phyloP scores from a whole-genome alignment of 495 filamentous ascomycete genomes.

The Penicillium arizonense region DNA sequence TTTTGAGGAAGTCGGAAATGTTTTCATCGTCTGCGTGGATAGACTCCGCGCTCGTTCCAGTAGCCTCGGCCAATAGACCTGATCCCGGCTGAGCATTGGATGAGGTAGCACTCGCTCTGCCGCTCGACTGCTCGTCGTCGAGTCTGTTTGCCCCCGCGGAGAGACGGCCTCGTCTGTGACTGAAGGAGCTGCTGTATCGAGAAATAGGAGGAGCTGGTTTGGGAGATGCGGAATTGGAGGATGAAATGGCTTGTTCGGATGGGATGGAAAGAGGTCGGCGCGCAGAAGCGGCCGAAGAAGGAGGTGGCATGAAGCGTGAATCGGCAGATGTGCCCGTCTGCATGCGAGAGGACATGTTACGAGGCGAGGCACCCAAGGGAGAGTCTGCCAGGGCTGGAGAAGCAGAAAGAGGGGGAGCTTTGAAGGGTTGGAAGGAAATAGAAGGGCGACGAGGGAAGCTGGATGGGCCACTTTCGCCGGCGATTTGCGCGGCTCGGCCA shows the following conservation, averaged over 20 bases:
- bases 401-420: conserved; percentile 88
- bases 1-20: conserved; percentile 87
- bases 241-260: conserved; percentile 56
- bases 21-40: conserved; percentile 86
- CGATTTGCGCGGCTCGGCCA: conserved; percentile 59
- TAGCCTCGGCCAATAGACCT: conserved; percentile 73
- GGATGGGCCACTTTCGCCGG: conserved; percentile 47
- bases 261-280: conserved; percentile 43
- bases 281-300: conserved; percentile 43
- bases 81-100: conserved; percentile 84
- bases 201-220: conserved; percentile 64
- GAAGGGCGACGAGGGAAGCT: conserved; percentile 71
- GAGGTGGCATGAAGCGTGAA: conserved; percentile 59
- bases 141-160: conserved; percentile 66
- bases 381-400: conserved; percentile 67
- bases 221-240: conserved; percentile 68
- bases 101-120: conserved; percentile 79
- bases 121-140: conserved; percentile 89
- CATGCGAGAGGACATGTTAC: conserved; percentile 54
- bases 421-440: conserved; percentile 92
- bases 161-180: conserved; percentile 72
- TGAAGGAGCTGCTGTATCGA: conserved; percentile 82
- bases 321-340: conserved; percentile 57
- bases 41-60: conserved; percentile 71
- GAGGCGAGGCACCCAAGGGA: conserved; percentile 58